Base-by-base conservation (phyloP, 2,329 filamentous ascomycete species). In the Didymella segeticola region DNA sequence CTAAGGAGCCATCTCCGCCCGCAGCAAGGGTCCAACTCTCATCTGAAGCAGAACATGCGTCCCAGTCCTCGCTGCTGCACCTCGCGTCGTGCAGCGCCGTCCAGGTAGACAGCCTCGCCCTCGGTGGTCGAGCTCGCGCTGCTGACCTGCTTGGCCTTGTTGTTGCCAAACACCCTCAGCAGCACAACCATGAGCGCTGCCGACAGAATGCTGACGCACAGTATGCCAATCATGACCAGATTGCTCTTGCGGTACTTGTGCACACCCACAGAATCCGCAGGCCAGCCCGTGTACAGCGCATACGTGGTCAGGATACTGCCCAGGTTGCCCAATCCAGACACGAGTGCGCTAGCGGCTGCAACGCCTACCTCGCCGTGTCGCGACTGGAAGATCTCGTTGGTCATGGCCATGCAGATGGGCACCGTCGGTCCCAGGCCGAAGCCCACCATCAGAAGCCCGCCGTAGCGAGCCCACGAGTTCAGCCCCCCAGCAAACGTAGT, bases 331-430 rank as follows among this genome's bases (percentile, higher is more conserved):
- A 96, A 80, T 1, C 92, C 92, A 0, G 90, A 95, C 1, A 96
- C 92, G 10, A 96, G 81, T 2, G 92, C 92, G 1, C 89, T 86
- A 0, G 92, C 91, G 12, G 92, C 89, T 4, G 92, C 92, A 6
- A 96, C 91, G 49, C 92, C 92, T 19, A 96, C 90, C 75, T 96
- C 92, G 39, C 92, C 91, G 69, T 96, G 92, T 11, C 92, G 88
- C 26, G 84, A 84, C 77, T 96, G 91, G 79, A 96, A 96, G 68
- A 96, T 89, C 75, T 96, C 90, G 58, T 87, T 90, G 26, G 90
- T 91, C 92, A 92, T 96, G 29, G 91, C 89, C 92, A 96, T 96
- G 73, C 90, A 93, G 68, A 93, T 93, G 10, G 92, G 92, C 1
- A 96, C 91, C 0, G 92, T 96, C 3, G 92, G 92, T 1, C 92